Evolutionary conservation across 257 asterid species (phyloP), one percentile per base, ranked within the genome.

Genomic region (Solanum gandarillasii): DNA sequence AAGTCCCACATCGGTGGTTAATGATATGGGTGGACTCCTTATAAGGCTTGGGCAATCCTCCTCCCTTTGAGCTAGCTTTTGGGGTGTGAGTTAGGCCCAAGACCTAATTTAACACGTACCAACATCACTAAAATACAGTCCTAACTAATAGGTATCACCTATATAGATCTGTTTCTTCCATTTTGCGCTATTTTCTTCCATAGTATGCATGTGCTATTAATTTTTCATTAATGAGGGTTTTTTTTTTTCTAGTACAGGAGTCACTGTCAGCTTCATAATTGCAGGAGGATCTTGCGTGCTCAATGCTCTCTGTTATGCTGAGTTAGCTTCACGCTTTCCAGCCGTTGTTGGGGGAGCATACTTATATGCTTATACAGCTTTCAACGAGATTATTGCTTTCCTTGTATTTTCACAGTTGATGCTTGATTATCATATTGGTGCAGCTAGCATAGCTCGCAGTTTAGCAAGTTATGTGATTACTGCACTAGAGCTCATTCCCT

Each of bases 331-430:
- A 73, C 96, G 98, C n/a, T 94, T 97, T 86, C 99, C 99, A 1
- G 98, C 99, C 35, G 98, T 97, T 91, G 98, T 97, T 89, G 99
- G 99, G 27, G 99, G 99, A 90, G 99, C 99, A 9, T 97, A 97
- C 88, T 85, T 95, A 46, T 97, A 97, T 86, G 76, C 99, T 7
- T 97, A 97, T 91, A 91, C 99, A 48, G 98, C 99, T 91, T 97
- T 97, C 93, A 95, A 97, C 27, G 99, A 97, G 95, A 97, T 97
- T 81, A 94, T 94, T 39, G 99, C 98, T 60, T 97, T 95, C 92
- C 93, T 97, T 43, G 99, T 97, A 89, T 97, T 97, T 89, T 62
- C 95, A 86, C 99, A 97, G 88, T 91, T 97, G 93, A 97, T 97
- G 98, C 92, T 97, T 43, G 99, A 97, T 89, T 97, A 95, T 91